Conservation (phyloP, 352 stramenopile genomes). For the Blastocystis sp. region DNA sequence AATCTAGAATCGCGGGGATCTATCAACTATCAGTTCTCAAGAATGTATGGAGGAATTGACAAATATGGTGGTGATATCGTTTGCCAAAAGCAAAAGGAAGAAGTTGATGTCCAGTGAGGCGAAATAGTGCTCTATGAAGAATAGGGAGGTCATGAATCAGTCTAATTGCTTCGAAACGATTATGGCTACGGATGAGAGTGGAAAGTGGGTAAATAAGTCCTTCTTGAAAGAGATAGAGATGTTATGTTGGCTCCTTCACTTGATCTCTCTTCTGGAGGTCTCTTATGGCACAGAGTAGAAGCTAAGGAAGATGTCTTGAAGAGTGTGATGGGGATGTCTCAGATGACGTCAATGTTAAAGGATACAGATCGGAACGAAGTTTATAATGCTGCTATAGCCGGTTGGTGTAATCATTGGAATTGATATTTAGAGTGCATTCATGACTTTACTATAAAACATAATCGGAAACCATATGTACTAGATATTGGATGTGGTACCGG, state of each 20-base stretch:
- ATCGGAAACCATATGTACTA: constrained; percentile 65
- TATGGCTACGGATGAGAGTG: background rate
- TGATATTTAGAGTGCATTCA: constrained; percentile 53
- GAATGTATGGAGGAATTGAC: constrained; percentile 61
- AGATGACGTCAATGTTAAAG: constrained; percentile 69
- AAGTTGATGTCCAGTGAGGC: constrained; percentile 39
- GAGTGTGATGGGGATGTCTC: constrained; percentile 53
- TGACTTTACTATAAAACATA: constrained; percentile 19
- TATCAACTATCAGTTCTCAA: background rate
- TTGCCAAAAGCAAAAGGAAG: background rate
- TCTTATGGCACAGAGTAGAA: constrained; percentile 2
- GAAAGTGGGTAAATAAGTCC: background rate
- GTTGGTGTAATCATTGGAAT: constrained; percentile 11
- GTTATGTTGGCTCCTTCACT: constrained; percentile 11
- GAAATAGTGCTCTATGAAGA: background rate
- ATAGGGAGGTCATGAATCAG: constrained; percentile 56
- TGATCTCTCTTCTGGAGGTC: constrained; percentile 18
- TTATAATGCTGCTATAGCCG: constrained; percentile 67
- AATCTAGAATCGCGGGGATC: background rate
- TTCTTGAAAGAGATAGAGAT: constrained; percentile 26
- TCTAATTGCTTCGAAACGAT: constrained; percentile 58
- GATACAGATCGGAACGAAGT: constrained; percentile 67
- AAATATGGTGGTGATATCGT: constrained; percentile 60
- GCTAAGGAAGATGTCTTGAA: constrained; percentile 25
- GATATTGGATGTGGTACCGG: constrained; percentile 71